A percentile compares a stretch with the other conserved stretches of the same genome.
Conservation (phyloP, 768 basidiomycete genomes). For the Mycena floridula region DNA sequence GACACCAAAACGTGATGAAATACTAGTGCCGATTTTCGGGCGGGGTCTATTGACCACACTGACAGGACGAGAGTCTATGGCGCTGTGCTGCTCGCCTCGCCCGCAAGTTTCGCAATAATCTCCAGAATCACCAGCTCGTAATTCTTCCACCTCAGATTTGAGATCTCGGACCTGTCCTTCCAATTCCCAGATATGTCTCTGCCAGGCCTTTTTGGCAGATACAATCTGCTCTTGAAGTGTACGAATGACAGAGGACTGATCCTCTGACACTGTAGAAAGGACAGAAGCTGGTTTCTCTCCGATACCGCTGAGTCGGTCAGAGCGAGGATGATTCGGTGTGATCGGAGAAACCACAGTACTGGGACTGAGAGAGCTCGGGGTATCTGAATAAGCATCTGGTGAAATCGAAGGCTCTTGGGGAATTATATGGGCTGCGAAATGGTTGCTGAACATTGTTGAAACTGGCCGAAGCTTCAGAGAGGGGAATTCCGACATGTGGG, state of each 20-base stretch:
- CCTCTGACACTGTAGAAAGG: conserved; percentile 21
- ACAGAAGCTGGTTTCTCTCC: conserved; percentile 26
- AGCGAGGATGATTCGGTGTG: conserved; percentile 35
- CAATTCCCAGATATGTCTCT: conserved; percentile 68
- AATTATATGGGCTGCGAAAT: conserved; percentile 50
- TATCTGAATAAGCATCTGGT: conserved; percentile 37
- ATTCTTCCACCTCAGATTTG: conserved; percentile 58
- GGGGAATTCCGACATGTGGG: conserved; percentile 56
- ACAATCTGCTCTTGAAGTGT: conserved; percentile 57
- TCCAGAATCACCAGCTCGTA: conserved; percentile 32
- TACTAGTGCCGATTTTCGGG: conserved; percentile 53
- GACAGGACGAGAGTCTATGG: conserved; percentile 2
- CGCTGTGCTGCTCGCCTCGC: conserved; percentile 29
- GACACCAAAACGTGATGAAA: conserved; percentile 8
- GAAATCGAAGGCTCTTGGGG: conserved; percentile 26
- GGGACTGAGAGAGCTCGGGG: conserved; percentile 45
- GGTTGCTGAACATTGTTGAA: conserved; percentile 68
- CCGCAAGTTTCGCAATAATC: conserved; percentile 59
- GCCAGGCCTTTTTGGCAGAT: conserved; percentile 57
- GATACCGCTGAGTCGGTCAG: conserved; percentile 14
- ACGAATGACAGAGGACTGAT: conserved; percentile 41
- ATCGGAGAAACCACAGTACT: conserved; percentile 39
- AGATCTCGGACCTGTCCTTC: conserved; percentile 69
- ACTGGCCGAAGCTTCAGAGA: conserved; percentile 67
- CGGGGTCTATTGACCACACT: conserved; percentile 59